Evolutionary conservation across 75 land plant genomes (phyloP), one percentile per base, ranked within the genome.

Genomic region (Gnetum montanum): DNA sequence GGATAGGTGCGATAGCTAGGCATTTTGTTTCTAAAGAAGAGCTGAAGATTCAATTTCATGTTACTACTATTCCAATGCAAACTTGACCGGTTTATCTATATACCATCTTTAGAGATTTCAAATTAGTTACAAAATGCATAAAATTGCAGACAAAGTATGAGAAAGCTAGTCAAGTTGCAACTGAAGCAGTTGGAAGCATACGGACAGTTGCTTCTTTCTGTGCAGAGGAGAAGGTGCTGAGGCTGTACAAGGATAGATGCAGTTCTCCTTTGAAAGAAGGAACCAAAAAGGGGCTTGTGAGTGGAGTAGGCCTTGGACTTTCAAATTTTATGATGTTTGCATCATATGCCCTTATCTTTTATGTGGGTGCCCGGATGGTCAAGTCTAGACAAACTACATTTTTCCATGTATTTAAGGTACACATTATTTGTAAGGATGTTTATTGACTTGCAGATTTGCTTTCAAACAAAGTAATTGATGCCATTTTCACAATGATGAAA

Each of bases 131-230:
- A n/a, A n/a, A n/a, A n/a, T n/a, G 10, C 34, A 8, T 16, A 2
- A 29, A 29, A n/a, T 27, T 54, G 35, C 59, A 70, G 83, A 46
- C 20, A 5, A 67, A 64, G 61, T 80, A 80, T 49, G 74, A 80
- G 43, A 71, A 80, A 58, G 83, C 83, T 8, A 80, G 83, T 40
- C 83, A 77, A 22, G 75, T 80, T 19, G 83, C 83, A 12, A 75
- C 54, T 46, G 82, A 74, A 51, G 82, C 82, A 41, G 73, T 79
- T 2, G 54, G 74, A 23, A 70, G 74, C 58, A 80, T 80, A 30
- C 62, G 83, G 8, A 80, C 83, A 16, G 71, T 80, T 20, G 69
- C 79, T 1, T 75, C 83, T 27, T 80, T 73, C 43, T 80, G 63
- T 23, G 83, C 83, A 11, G 83, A 80, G 40, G 69, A 70, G 53